Evolutionary conservation across 2,329 filamentous ascomycete genomes (phyloP), one percentile per base, ranked within the genome.

Genomic region (Sporothrix phasma): DNA sequence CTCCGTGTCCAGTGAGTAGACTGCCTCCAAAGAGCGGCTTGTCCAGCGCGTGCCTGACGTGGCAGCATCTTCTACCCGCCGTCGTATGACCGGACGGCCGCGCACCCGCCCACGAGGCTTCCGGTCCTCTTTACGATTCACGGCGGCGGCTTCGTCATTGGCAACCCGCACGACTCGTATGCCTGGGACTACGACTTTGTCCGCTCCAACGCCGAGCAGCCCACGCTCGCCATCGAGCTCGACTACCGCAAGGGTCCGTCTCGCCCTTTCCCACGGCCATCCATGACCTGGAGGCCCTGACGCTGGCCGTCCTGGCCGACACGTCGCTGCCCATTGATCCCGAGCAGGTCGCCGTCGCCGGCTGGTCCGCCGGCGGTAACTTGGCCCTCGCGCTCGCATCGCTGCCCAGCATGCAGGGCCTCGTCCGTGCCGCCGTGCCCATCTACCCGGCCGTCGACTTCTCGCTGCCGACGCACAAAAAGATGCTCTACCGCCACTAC

Each of bases 281-380:
- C 5, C 67, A 79, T 66, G 81, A 84, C 68, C 65, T 82, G 24
- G 77, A 76, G 26, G 77, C 77, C 0, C 72, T 81, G 22, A 73
- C 75, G 64, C 66, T 72, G 22, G 75, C 76, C 10, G 71, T 79
- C 11, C 73, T 82, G 10, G 69, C 71, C 6, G 80, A 83, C 70
- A 31, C 69, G 0, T 69, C 71, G 0, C 74, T 84, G 0, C 79
- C 79, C 2, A 75, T 83, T 66, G 79, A 83, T 70, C 7, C 61
- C 67, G 2, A 71, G 72, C 24, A 63, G 3, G 73, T 82, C 4
- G 75, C 76, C 0, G 66, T 83, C 0, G 75, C 72, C 1, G 81
- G 81, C 10, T 83, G 79, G 71, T 80, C 78, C 39, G 80, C 81
- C 0, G 81, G 81, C 29, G 81, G 76, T 1, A 82, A 81, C 68